Base-by-base conservation (phyloP, 306 rosid species). In the Ormosia semicastrata region DNA sequence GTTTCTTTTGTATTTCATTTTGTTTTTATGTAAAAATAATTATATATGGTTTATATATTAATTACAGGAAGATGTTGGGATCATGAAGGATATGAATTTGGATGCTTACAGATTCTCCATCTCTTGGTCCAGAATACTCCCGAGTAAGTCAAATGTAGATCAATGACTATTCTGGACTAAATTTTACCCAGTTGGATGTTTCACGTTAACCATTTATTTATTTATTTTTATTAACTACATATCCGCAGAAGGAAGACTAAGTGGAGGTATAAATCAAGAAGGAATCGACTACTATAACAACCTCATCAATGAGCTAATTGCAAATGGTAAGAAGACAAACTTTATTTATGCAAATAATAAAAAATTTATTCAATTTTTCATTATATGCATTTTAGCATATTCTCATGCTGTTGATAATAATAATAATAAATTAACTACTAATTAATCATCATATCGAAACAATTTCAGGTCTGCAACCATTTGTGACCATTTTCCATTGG, bases 71-170 rank as follows among this genome's bases (percentile, higher is more conserved):
- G 95, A 93, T 71, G 88, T 89, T 60, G 81, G 62, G 40, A 88
- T 93, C 2, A 82, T 88, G 91, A 91, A 93, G 65, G 71, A 87
- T 0, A 88, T 93, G 84, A 81, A 82, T 8, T 73, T 77, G 59
- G 96, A 91, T 84, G 92, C 94, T 2, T 89, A 86, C 24, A 85
- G 96, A 62, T 86, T 93, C 69, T 93, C 96, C 2, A 86, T 93
- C 24, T 81, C 97, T n/a, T 93, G 97, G 96, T 67, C 97, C 1
- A 85, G 94, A 85, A 33, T 91, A 18, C 70, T 91, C 1, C 91
- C 97, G 14, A 87, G 96, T 91, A 88, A 75, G 88, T 40, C 13
- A 14, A 43, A 30, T 40, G 3, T 1, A 6, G 12, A 66, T 8
- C 52, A 30, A 33, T 3, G 24, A 36, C 3, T n/a, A 68, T 15